Conservation (phyloP, 1,139 yeast genomes). For the Barnettozyma hawaiiensis region DNA sequence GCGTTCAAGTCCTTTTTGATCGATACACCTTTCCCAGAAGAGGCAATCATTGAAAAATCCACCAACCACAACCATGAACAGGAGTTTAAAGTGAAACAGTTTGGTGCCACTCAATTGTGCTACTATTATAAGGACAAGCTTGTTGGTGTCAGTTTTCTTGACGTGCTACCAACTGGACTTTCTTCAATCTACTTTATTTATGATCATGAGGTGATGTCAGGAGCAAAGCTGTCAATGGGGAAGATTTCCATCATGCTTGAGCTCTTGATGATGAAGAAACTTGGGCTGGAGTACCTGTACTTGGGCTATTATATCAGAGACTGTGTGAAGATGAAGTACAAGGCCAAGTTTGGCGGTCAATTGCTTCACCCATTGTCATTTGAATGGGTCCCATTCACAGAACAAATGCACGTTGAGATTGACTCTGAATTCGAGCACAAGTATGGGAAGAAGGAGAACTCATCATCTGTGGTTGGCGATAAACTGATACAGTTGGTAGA, state of each 20-base stretch:
- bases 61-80: conserved; percentile 20
- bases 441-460: conserved; percentile 5
- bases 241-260: conserved; percentile 74
- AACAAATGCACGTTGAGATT: conserved; percentile 26
- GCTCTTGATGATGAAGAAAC: conserved; percentile 39
- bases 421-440: conserved; percentile 16
- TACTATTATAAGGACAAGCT: conserved; percentile 60
- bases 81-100: conserved; percentile 15
- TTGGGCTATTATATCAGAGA: conserved; percentile 76
- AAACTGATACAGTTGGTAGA: neutral
- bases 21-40: conserved; percentile 49
- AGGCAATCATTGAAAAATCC: conserved; percentile 14
- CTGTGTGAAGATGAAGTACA: conserved; percentile 80
- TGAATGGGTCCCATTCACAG: conserved; percentile 38
- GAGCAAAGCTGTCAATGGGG: conserved; percentile 52
- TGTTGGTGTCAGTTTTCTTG: conserved; percentile 74
- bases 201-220: conserved; percentile 40
- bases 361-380: conserved; percentile 49
- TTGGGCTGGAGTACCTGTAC: conserved; percentile 48
- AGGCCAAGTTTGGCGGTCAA: conserved; percentile 73
- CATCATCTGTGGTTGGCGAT: neutral
- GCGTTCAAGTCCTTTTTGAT: conserved; percentile 67
- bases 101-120: conserved; percentile 68
- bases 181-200: conserved; percentile 86
- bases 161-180: conserved; percentile 67